A percentile compares a stretch with the other conserved stretches of the same genome.
These are phyloP conservation scores for Boletus speciosus DNA, from an alignment of 768 basidiomycete species.

Conservation along the genomic window DNA sequence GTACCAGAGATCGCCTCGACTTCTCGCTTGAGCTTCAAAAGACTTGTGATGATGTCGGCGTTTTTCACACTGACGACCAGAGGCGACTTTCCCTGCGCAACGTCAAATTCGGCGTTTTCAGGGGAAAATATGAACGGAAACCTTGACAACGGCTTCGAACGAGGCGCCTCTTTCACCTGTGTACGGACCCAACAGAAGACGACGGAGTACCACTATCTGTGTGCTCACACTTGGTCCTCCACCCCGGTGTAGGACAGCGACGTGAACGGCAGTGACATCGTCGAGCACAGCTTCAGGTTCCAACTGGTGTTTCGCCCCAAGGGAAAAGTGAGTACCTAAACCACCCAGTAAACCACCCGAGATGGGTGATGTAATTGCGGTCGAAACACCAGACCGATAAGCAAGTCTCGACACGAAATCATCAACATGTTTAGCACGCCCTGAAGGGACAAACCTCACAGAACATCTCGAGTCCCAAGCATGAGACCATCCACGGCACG, in stretches of 20 bases:
- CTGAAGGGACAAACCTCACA: constrained; percentile 33
- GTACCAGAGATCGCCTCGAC: constrained; percentile 38
- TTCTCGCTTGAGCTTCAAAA: constrained; percentile 58
- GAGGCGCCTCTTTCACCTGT: constrained; percentile 22
- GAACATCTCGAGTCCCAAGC: constrained; percentile 48
- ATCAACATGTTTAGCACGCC: constrained; percentile 2
- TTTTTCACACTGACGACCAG: constrained; percentile 66
- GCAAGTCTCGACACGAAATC: constrained; percentile 48
- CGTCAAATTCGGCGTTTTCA: constrained; percentile 5
- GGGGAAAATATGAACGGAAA: constrained; percentile 13
- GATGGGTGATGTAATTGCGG: constrained; percentile 58
- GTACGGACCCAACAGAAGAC: constrained; percentile 38
- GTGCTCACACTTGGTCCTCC: constrained; percentile 52
- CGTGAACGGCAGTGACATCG: constrained; percentile 62
- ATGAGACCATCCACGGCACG: constrained; percentile 63
- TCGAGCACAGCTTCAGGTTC: constrained; percentile 63
- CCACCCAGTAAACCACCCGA: constrained; percentile 58
- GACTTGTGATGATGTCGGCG: constrained; percentile 72
- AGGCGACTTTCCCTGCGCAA: constrained; percentile 49
- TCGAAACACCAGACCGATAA: constrained; percentile 71
- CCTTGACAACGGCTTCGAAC: constrained; percentile 39
- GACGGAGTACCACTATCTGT: constrained; percentile 55
- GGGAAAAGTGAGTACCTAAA: constrained; percentile 57
- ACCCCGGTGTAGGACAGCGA: constrained; percentile 36
- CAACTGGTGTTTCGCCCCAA: constrained; percentile 56